Evolutionary conservation across 164 flowering plant genomes (phyloP).

Genomic region (Hamamelis virginiana): DNA sequence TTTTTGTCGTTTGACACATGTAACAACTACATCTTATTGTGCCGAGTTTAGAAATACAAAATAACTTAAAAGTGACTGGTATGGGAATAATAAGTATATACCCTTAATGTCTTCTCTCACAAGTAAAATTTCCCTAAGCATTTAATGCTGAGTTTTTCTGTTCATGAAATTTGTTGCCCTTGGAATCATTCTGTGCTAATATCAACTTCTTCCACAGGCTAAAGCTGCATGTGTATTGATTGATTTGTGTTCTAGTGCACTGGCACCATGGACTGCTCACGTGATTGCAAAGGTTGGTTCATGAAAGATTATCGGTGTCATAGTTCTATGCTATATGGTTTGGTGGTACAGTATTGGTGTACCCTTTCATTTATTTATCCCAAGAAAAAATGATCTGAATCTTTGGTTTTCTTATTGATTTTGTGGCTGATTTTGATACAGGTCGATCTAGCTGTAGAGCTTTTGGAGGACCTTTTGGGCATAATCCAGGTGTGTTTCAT

Average conservation of each 20-base stretch:
- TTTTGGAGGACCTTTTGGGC: conserved; percentile 80
- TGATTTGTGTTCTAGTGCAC: conserved; percentile 74
- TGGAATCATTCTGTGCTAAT: not conserved
- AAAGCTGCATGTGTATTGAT: conserved; percentile 85
- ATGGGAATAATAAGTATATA: not conserved
- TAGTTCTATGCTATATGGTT: not conserved
- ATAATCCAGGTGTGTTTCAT: conserved; percentile 58
- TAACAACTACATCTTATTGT: not conserved
- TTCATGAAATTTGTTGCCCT: not conserved
- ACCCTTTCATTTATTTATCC: not conserved
- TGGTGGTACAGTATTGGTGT: not conserved
- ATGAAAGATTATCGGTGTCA: not conserved
- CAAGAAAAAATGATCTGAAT: not conserved
- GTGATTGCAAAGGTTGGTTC: conserved; percentile 72
- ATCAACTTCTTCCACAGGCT: conserved; percentile 42
- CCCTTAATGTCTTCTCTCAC: not conserved
- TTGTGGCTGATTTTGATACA: conserved; percentile 23
- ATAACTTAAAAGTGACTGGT: not conserved
- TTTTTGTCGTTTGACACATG: too few relatives aligned
- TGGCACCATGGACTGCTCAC: conserved; percentile 80
- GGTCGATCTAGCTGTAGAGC: conserved; percentile 85
- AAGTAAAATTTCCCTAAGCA: not conserved
- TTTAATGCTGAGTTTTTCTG: not conserved
- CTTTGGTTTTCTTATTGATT: not conserved
- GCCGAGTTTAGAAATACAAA: not conserved